These are phyloP conservation scores for Rosa hybrid DNA, from an alignment of 331 rosid species.

Conservation along the genomic window DNA sequence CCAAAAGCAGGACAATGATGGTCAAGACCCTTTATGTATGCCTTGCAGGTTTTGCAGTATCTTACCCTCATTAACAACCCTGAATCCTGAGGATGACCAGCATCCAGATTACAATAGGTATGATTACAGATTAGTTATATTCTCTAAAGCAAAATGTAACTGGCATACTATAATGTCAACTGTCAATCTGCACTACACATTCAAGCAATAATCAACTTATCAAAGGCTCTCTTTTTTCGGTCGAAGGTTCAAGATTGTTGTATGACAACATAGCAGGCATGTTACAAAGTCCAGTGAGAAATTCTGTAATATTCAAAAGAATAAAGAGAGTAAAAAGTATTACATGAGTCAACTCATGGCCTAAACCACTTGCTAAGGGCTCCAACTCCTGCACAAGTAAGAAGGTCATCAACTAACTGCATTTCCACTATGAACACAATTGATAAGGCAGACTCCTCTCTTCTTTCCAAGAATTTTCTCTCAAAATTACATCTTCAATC, in stretches of 20 bases:
- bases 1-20: slow-evolving; percentile 66
- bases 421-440: not conserved
- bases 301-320: not conserved
- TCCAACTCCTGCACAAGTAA: slow-evolving; percentile 24
- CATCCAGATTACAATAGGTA: not conserved
- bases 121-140: not conserved
- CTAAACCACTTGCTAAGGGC: slow-evolving; percentile 18
- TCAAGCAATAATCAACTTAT: not conserved
- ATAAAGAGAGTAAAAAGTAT: not conserved
- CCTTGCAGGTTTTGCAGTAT: slow-evolving; percentile 42
- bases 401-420: not conserved
- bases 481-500: not conserved
- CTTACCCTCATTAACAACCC: slow-evolving; percentile 35
- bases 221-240: not conserved
- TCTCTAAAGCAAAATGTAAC: not conserved
- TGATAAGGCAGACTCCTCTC: not conserved
- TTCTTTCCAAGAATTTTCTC: not conserved
- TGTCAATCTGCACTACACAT: not conserved
- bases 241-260: not conserved
- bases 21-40: slow-evolving; percentile 36
- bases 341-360: slow-evolving; percentile 13
- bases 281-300: not conserved
- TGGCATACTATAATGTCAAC: not conserved
- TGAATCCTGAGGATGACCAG: slow-evolving; percentile 25
- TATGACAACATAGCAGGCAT: not conserved